Evolutionary conservation across 495 filamentous ascomycete genomes (phyloP).

Genomic region (Tuber aestivum): DNA sequence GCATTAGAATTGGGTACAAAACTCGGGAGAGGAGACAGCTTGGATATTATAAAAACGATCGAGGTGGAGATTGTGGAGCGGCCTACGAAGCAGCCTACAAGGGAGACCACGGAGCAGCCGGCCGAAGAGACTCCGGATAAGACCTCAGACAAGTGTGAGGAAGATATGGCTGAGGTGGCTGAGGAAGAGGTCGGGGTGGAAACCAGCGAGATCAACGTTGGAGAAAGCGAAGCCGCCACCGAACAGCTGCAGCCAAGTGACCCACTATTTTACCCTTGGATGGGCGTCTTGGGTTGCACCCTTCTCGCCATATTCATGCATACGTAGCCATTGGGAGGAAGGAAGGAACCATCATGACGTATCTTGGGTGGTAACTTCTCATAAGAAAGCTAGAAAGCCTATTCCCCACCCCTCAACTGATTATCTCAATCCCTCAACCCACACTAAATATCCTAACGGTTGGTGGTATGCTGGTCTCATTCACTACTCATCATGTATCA

Average conservation of each 20-base stretch:
- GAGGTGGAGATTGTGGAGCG: background rate
- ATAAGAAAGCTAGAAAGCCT: background rate
- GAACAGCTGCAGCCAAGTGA: background rate
- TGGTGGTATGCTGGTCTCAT: background rate
- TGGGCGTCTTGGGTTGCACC: too few species aligned
- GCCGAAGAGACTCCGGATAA: background rate
- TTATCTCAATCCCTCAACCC: background rate
- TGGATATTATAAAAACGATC: conserved; percentile 44
- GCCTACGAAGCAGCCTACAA: too few species aligned
- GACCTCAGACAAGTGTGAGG: too few species aligned
- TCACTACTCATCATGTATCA: background rate
- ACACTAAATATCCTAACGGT: background rate
- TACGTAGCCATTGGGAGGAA: background rate
- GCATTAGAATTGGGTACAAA: conserved; percentile 59
- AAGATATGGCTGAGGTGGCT: background rate
- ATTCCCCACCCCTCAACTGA: background rate
- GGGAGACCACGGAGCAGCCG: background rate
- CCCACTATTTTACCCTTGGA: too few species aligned
- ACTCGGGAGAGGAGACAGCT: conserved; percentile 61
- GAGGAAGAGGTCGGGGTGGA: background rate
- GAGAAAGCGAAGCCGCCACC: background rate
- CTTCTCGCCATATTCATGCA: background rate
- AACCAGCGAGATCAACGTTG: background rate
- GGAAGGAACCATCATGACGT: background rate
- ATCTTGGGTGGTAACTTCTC: background rate